phyloP scores from a whole-genome alignment of 179 eudicot species.

The Carnegiea gigantea region DNA sequence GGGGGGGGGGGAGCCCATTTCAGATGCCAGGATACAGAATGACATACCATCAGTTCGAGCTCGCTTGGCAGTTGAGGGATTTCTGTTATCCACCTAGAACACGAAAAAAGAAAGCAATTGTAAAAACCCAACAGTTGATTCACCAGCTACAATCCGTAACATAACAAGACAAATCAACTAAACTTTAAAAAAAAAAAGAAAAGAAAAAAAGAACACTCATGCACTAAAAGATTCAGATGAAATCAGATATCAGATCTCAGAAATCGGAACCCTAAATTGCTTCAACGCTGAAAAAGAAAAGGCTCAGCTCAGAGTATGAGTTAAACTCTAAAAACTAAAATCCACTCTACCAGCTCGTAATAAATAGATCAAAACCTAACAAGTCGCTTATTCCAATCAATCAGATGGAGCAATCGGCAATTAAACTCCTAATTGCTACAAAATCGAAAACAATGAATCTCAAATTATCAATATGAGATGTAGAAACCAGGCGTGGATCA shows the following conservation, averaged over 20 bases:
- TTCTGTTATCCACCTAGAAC: constrained; percentile 77
- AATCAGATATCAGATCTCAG: background rate
- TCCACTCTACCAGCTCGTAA: background rate
- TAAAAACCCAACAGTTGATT: background rate
- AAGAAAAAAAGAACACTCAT: background rate
- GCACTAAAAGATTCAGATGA: background rate
- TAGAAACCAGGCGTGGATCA: background rate
- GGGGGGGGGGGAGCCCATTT: background rate
- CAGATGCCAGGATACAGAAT: background rate
- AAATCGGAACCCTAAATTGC: background rate
- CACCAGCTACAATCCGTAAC: background rate
- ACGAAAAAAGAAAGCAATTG: background rate
- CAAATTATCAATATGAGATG: no score
- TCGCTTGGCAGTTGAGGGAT: constrained; percentile 84
- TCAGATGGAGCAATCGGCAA: constrained; percentile 9
- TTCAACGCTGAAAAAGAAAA: background rate
- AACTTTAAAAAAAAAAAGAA: no score
- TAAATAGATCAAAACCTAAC: background rate
- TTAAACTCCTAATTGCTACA: background rate
- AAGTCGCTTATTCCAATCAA: background rate
- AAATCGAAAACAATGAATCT: background rate
- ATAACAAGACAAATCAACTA: background rate
- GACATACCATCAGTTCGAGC: constrained; percentile 84
- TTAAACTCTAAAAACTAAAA: background rate
- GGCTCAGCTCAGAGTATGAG: background rate